These are phyloP conservation scores for Cercospora zeina DNA, from an alignment of 2,329 filamentous ascomycete genomes.

Conservation along the genomic window DNA sequence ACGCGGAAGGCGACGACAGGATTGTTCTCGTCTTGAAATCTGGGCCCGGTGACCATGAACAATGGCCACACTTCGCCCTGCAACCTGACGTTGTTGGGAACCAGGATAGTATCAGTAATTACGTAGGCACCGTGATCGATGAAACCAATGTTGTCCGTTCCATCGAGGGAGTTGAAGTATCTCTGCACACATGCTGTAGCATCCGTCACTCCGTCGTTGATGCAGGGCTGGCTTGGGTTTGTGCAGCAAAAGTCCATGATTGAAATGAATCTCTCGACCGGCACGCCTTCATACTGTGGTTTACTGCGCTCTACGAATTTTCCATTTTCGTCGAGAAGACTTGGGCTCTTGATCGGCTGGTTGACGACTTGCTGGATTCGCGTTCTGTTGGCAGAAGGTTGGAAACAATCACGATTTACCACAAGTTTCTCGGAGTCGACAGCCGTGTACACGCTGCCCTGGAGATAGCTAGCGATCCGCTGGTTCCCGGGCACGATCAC, in stretches of 20 bases:
- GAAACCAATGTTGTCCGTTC: slow-evolving; percentile 60
- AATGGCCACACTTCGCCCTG: slow-evolving; percentile 59
- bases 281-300: slow-evolving; percentile 76
- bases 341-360: slow-evolving; percentile 62
- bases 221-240: slow-evolving; percentile 52
- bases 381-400: slow-evolving; percentile 31
- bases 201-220: slow-evolving; percentile 80
- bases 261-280: slow-evolving; percentile 71
- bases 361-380: slow-evolving; percentile 39
- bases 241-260: slow-evolving; percentile 40
- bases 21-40: slow-evolving; percentile 71
- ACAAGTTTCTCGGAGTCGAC: slow-evolving; percentile 27
- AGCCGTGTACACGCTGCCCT: slow-evolving; percentile 67
- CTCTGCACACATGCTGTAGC: slow-evolving; percentile 82
- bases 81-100: slow-evolving; percentile 54
- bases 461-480: slow-evolving; percentile 66
- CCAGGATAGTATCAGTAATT: slow-evolving; percentile 54
- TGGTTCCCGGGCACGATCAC: slow-evolving; percentile 68
- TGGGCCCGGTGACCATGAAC: slow-evolving; percentile 70
- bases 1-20: slow-evolving; percentile 80
- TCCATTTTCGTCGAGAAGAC: slow-evolving; percentile 64
- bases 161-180: slow-evolving; percentile 66
- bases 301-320: slow-evolving; percentile 78
- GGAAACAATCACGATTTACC: slow-evolving; percentile 30
- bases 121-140: slow-evolving; percentile 65